Evolutionary conservation across 345 rosid species (phyloP), one percentile per base, ranked within the genome.

Genomic region (Moringa oleifera): DNA sequence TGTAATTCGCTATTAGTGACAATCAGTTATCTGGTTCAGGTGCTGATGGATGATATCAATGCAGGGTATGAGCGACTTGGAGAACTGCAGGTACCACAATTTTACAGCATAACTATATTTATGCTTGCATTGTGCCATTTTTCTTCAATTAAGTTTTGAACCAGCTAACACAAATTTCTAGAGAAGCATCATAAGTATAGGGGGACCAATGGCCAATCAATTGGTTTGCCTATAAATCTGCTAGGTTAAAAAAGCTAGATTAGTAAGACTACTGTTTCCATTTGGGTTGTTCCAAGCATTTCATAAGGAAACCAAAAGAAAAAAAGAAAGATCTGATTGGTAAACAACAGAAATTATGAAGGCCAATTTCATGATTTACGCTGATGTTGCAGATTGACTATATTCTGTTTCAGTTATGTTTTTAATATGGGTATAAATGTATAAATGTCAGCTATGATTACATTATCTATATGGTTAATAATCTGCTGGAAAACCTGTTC

Each of bases 31-130:
- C 23, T 85, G 76, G 62, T 69, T 61, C 79, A 89, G 96, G 92
- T 92, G 70, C 80, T 87, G 75, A 79, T 84, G 86, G 96, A 92
- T 80, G 96, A 87, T 68, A 84, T 84, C 66, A 92, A 89, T 75
- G 80, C 89, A 6, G 98, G 98, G 57, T 83, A 82, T 6, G 96
- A 89, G 80, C 95, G 95, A 69, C 91, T 89, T 68, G 85, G 93
- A 17, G 96, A 87, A 69, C 62, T 87, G 56, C 96, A 89, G 89
- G 95, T 92, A 69, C 67, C 61, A 62, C n/a, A 62, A 51, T 23
- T 61, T 65, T 68, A 21, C 24, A 22, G 23, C 55, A 57, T 58
- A 53, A 23, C 2, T 67, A 16, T 18, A 31, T 25, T 55, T 63
- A 23, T 51, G 47, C 2, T 41, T 41, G 9, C 12, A 41, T 1